Percentiles rank a stretch among this genome's conserved stretches.
Conservation (phyloP, 495 filamentous ascomycete species). For the Glonium stellatum region DNA sequence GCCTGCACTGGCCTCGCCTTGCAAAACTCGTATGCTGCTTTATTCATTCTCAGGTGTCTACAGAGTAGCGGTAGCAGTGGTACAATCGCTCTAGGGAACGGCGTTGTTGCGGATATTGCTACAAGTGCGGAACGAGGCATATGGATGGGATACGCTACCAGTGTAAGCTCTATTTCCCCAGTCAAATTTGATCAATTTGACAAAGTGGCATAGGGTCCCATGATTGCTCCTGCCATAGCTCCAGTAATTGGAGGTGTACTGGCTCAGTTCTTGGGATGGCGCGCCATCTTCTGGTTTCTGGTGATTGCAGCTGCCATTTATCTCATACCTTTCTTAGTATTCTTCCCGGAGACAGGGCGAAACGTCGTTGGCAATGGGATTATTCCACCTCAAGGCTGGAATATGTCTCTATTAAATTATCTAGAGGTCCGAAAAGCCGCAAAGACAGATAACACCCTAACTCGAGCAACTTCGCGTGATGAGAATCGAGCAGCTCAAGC, state of each 20-base stretch:
- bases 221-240: conserved; percentile 31
- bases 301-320: conserved; percentile 32
- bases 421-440: conserved; percentile 25
- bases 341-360: conserved; percentile 5
- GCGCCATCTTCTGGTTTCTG: conserved; percentile 35
- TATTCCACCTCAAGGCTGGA: conserved; percentile 39
- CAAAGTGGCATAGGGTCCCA: too few relatives aligned
- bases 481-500: conserved; percentile 20
- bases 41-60: conserved; percentile 31
- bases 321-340: conserved; percentile 29
- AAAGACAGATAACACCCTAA: conserved; percentile 27
- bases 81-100: conserved; percentile 33
- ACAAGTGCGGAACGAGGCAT: conserved; percentile 34
- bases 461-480: conserved; percentile 20
- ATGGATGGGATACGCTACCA: conserved; percentile 36
- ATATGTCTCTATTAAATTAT: conserved; percentile 37
- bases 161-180: conserved; percentile 7
- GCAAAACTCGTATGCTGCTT: conserved; percentile 29
- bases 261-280: conserved; percentile 31
- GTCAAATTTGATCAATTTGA: neutral
- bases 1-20: conserved; percentile 40
- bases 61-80: conserved; percentile 30
- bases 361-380: conserved; percentile 35
- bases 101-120: conserved; percentile 37
- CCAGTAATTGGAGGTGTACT: conserved; percentile 33